Conservation (phyloP, 2,329 filamentous ascomycete species). For the Pseudogymnoascus sp. region DNA sequence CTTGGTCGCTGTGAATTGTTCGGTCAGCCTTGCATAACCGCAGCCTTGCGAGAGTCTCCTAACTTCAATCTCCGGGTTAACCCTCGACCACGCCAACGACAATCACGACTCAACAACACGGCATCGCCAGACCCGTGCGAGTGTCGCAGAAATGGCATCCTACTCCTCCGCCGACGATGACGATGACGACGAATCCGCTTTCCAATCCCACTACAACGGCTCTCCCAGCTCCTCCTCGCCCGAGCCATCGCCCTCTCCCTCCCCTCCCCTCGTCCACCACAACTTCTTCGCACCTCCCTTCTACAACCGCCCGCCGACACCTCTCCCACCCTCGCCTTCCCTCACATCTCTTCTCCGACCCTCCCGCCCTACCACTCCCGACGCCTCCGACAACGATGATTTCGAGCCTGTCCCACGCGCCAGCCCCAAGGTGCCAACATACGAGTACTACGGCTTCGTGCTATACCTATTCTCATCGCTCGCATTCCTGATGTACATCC, state of each 20-base stretch:
- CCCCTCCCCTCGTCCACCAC: constrained; percentile 35
- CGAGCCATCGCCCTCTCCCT: constrained; percentile 24
- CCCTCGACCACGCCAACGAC: background rate
- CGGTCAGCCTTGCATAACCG: background rate
- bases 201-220: constrained; percentile 23
- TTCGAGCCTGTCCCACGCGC: constrained; percentile 69
- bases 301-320: constrained; percentile 94
- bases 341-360: constrained; percentile 85
- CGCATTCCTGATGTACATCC: constrained; percentile 64
- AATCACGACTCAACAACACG: background rate
- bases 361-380: constrained; percentile 86
- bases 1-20: background rate
- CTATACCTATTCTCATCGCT: constrained; percentile 84
- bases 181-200: constrained; percentile 22
- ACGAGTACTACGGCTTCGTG: constrained; percentile 98
- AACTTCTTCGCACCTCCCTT: constrained; percentile 70
- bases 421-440: constrained; percentile 91
- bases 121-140: background rate
- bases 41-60: background rate
- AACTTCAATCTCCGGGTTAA: background rate
- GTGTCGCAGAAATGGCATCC: background rate
- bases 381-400: constrained; percentile 81
- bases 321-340: constrained; percentile 84
- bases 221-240: constrained; percentile 22
- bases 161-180: constrained; percentile 3